A percentile compares a stretch with the other conserved stretches of the same genome.
Conservation (phyloP, 192 early-diverging fungal genomes). For the Podila clonocystis region DNA sequence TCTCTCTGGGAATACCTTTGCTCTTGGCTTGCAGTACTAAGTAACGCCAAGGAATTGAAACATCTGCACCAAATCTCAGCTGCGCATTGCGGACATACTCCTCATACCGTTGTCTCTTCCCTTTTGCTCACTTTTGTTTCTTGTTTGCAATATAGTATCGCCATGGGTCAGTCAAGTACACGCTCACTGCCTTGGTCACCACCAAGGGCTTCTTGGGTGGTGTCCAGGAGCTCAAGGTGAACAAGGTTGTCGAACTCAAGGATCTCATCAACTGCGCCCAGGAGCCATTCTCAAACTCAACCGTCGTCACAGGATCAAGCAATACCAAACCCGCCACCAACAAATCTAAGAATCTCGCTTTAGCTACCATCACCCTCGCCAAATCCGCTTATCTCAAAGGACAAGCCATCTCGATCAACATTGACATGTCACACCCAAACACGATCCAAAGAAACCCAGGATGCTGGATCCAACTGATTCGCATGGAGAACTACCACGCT, state of each 20-base stretch:
- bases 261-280: constrained; percentile 18
- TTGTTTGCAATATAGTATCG: constrained; percentile 18
- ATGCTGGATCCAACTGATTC: constrained; percentile 41
- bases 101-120: background rate
- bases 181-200: constrained; percentile 7
- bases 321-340: constrained; percentile 18
- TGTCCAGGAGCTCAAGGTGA: constrained; percentile 29
- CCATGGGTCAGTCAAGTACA: constrained; percentile 37
- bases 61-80: constrained; percentile 4
- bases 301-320: constrained; percentile 17
- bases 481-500: constrained; percentile 25
- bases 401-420: constrained; percentile 1
- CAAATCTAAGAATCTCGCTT: constrained; percentile 24
- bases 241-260: constrained; percentile 12
- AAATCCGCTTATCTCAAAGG: constrained; percentile 23
- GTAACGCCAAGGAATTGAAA: constrained; percentile 7
- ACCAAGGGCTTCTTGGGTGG: constrained; percentile 18
- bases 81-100: background rate
- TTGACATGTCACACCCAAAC: constrained; percentile 13
- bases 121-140: constrained; percentile 14
- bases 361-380: constrained; percentile 9
- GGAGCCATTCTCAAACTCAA: constrained; percentile 13
- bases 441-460: constrained; percentile 26
- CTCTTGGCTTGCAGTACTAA: background rate
- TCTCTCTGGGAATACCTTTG: no score